Base-by-base conservation (phyloP, 2,329 filamentous ascomycete genomes). In the Hypoxylon sp. region DNA sequence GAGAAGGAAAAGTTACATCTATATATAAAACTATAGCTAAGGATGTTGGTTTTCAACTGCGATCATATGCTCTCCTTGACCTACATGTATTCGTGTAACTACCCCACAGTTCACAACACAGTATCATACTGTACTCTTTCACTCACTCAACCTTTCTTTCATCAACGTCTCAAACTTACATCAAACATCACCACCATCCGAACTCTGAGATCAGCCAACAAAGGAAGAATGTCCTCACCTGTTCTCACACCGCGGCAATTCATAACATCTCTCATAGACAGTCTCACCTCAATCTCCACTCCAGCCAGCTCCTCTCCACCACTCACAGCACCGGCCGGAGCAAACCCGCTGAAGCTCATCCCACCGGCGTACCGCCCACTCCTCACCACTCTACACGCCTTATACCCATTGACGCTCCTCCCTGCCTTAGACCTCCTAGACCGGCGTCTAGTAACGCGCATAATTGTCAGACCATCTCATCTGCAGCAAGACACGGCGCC, bases 351-450 rank as follows among this genome's bases (percentile, higher is more conserved):
- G 1, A 73, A 72, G 37, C 76, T 74, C 57, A 71, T 84, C 42
- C 76, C 80, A 2, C 72, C 77, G 0, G 71, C 80, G n/a, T 78
- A 83, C 64, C 82, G 84, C 0, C 84, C 87, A 53, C 81, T 92
- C 15, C 82, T 97, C n/a, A 82, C 93, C 1, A 93, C 93, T 0
- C 86, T 97, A 0, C 94, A 98, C 80, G 92, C 93, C 35, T 82
- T 98, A 13, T 97, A 97, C 75, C 94, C 94, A 0, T 88, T 89
- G 69, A 87, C 93, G 59, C 82, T 98, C 1, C 89, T 98, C 0
- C 92, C 93, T 2, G 93, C 95, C 0, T 85, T 99, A 2, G 94
- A 98, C 79, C 85, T 98, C 0, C 85, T 99, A 0, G 96, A 99
- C 79, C 88, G 93, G 27, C 82, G 86, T 2, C 86, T 96, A 0